Base-by-base conservation (phyloP, 768 basidiomycete genomes). In the Gloeopeniophorella convolvens region DNA sequence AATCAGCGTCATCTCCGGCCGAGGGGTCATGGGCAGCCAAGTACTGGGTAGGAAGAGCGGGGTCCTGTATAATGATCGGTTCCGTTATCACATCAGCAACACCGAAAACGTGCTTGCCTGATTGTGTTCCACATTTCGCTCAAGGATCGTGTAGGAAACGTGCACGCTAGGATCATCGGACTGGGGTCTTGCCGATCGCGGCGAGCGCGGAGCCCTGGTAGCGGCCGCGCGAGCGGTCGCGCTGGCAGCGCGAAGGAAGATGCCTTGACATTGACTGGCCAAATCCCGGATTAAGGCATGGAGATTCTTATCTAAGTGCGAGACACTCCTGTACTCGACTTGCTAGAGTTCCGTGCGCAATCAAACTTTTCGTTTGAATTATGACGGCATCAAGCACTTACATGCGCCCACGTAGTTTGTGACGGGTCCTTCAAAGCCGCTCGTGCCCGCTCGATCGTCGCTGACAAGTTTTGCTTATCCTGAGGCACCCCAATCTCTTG, bases 301-400 rank as follows among this genome's bases (percentile, higher is more conserved):
- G 60, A 89, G 69, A 67, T 87, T 88, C 64, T 77, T 76, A 67
- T 84, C 79, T 54, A 85, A 61, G 66, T 75, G 70, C 50, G 72
- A 73, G 52, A 80, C 62, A 61, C 84, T 75, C 45, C 70, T 75
- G 42, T 71, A 70, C 48, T 65, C 62, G 46, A 72, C 65, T 56
- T 69, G 70, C 78, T 83, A 30, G 33, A 32, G 40, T 39, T 8
- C 40, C 15, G 45, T 49, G 45, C 50, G 39, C 32, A 35, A 54
- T 56, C 48, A 49, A 43, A 35, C 26, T 45, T 42, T 42, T 48
- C 31, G 24, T 24, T 9, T 16, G 24, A 42, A 45, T 36, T 27
- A 27, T 31, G 16, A 48, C 51, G 40, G 40, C 45, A 48, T 36
- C 13, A 8, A 42, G 35, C 56, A 73, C 78, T 58, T 66, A 84